A percentile compares a stretch with the other conserved stretches of the same genome.
phyloP scores from a whole-genome alignment of 2,329 filamentous ascomycete genomes.

The Incumbomyces lentus region DNA sequence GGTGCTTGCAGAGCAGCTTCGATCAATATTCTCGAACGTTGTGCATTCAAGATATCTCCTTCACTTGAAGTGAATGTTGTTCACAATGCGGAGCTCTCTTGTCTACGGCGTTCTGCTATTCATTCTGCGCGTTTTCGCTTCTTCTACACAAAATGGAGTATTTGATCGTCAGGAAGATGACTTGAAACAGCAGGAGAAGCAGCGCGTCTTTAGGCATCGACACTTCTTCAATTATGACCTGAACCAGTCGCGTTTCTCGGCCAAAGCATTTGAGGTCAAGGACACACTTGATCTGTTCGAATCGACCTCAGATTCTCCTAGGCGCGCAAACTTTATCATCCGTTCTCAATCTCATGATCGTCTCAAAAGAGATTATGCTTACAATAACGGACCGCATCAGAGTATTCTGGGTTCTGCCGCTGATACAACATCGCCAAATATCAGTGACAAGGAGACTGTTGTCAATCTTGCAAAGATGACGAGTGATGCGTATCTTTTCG shows the following conservation, averaged over 20 bases:
- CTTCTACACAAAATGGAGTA: no score
- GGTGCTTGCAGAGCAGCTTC: no score
- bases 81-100: no score
- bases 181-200: no score
- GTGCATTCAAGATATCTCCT: no score
- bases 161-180: no score
- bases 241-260: background rate
- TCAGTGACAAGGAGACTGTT: constrained; percentile 19
- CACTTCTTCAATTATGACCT: background rate
- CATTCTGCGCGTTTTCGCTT: no score
- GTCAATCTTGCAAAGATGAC: constrained; percentile 18
- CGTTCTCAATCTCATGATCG: background rate
- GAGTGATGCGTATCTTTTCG: constrained; percentile 14
- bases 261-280: background rate
- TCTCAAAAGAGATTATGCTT: background rate
- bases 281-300: background rate
- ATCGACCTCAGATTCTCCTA: background rate
- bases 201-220: background rate
- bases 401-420: background rate
- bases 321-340: background rate
- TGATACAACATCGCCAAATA: constrained; percentile 12
- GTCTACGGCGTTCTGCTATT: no score
- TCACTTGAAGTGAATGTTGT: no score
- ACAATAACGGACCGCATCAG: background rate
- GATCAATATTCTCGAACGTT: no score